A percentile compares a stretch with the other conserved stretches of the same genome.
These are phyloP conservation scores for Salix suchowensis DNA, from an alignment of 345 rosid genomes.

Conservation along the genomic window DNA sequence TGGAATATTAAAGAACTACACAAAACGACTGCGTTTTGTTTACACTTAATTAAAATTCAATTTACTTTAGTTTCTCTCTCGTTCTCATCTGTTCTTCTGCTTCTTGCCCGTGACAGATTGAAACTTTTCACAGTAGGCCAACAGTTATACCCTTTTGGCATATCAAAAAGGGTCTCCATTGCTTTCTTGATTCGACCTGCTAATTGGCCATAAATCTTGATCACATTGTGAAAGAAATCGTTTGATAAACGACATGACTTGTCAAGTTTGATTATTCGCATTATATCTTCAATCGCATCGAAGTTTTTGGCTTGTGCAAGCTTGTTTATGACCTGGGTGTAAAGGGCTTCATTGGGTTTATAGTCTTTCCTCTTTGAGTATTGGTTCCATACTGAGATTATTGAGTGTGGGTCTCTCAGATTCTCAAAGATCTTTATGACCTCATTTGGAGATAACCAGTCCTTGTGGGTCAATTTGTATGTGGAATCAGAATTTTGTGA, in stretches of 20 bases:
- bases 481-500: not conserved
- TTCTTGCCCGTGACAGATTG: no score
- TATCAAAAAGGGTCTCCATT: constrained; percentile 52
- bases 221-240: constrained; percentile 65
- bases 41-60: no score
- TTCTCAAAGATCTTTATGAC: constrained; percentile 52
- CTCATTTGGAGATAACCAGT: constrained; percentile 78
- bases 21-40: no score
- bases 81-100: no score
- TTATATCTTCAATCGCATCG: constrained; percentile 58
- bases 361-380: constrained; percentile 70
- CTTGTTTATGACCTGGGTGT: constrained; percentile 47
- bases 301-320: constrained; percentile 56
- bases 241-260: constrained; percentile 53
- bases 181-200: constrained; percentile 64
- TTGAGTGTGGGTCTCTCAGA: constrained; percentile 47
- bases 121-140: constrained; percentile 74
- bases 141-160: constrained; percentile 56
- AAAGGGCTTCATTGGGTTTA: constrained; percentile 66
- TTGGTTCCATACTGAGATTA: constrained; percentile 44
- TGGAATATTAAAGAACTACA: no score
- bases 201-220: constrained; percentile 61
- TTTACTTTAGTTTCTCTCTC: no score
- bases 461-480: constrained; percentile 55
- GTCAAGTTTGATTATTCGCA: constrained; percentile 43